A percentile compares a stretch with the other conserved stretches of the same genome.
Evolutionary conservation across 148 eudicot genomes (phyloP).

Genomic region (Cornus suecica): DNA sequence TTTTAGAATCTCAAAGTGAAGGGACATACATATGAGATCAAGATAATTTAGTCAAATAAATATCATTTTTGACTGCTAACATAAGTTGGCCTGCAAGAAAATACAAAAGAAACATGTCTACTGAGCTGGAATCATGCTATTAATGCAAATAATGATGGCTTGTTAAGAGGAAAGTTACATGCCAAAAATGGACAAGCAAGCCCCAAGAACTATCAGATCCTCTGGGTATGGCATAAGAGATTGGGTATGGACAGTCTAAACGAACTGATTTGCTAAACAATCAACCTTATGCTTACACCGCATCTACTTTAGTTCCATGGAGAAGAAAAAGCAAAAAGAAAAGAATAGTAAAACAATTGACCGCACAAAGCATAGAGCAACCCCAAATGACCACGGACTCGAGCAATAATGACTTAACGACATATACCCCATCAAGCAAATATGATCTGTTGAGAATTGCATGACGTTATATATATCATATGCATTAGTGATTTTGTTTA

Average conservation of each 20-base stretch:
- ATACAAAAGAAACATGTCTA: neutral
- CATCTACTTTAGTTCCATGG: neutral
- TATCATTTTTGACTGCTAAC: neutral
- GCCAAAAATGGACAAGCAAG: no score
- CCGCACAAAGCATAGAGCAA: no score
- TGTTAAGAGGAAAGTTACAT: no score
- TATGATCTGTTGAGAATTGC: no score
- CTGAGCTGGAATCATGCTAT: neutral
- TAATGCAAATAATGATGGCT: no score
- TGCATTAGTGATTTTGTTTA: no score
- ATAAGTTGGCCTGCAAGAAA: neutral
- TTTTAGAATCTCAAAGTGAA: neutral
- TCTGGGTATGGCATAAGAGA: neutral
- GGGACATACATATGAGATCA: neutral
- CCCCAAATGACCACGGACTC: no score
- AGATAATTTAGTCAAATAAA: neutral
- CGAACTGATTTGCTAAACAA: neutral
- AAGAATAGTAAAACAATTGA: no score
- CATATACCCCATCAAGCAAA: no score
- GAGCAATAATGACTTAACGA: no score
- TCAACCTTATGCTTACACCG: neutral
- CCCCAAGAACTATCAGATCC: neutral
- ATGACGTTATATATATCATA: no score
- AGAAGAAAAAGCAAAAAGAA: neutral
- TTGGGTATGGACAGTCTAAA: neutral